Percentiles rank a stretch among this genome's conserved stretches.
Conservation (phyloP, 352 stramenopile species). For the Phytophthora pinifolia region DNA sequence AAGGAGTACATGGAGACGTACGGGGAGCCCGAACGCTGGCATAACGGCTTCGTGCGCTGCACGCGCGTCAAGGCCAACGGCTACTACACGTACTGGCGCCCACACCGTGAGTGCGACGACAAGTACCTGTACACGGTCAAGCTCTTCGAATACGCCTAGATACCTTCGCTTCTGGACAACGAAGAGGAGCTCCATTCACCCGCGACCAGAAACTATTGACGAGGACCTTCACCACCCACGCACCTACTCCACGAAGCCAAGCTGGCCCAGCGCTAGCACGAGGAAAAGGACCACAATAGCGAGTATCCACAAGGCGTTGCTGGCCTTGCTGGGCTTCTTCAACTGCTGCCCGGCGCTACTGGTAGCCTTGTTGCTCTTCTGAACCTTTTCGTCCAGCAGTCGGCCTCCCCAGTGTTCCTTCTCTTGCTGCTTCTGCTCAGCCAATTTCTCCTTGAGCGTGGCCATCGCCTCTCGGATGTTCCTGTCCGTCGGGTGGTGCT, state of each 20-base stretch:
- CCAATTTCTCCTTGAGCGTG: conserved; percentile 49
- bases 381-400: conserved; percentile 40
- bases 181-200: conserved; percentile 9
- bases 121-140: conserved; percentile 84
- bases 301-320: conserved; percentile 37
- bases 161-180: neutral
- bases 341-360: conserved; percentile 11
- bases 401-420: conserved; percentile 72
- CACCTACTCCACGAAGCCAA: conserved; percentile 34
- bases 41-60: conserved; percentile 76
- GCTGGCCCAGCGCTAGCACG: conserved; percentile 33
- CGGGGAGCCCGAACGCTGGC: conserved; percentile 68
- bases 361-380: neutral
- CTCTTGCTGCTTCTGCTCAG: conserved; percentile 57
- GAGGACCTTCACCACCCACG: neutral
- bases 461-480: conserved; percentile 65
- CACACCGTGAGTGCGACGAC: conserved; percentile 76
- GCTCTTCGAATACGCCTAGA: conserved; percentile 70
- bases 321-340: conserved; percentile 19
- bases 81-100: conserved; percentile 83
- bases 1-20: conserved; percentile 85
- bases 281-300: conserved; percentile 39
- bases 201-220: conserved; percentile 21
- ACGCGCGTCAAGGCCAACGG: conserved; percentile 81
- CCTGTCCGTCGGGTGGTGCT: conserved; percentile 64